These are phyloP conservation scores for Nemania sp. DNA, from an alignment of 2,329 filamentous ascomycete species.

Conservation along the genomic window DNA sequence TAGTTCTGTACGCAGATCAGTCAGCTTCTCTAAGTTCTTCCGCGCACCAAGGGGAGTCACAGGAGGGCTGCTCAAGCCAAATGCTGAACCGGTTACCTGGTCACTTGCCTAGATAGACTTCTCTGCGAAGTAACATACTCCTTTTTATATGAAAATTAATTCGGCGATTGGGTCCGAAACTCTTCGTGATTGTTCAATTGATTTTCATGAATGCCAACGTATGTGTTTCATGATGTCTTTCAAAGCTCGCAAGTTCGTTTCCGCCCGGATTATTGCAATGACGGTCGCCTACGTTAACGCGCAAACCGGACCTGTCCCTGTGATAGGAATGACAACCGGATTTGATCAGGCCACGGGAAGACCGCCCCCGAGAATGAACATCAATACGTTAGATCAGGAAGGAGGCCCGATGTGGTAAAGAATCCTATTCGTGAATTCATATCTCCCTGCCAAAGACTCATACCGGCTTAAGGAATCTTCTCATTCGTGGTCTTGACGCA, in stretches of 20 bases:
- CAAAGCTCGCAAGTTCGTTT: not conserved
- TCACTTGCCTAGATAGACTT: no score
- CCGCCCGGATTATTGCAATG: conserved; percentile 14
- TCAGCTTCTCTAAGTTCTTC: no score
- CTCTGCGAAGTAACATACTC: no score
- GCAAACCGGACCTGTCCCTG: conserved; percentile 24
- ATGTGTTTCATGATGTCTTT: conserved; percentile 5
- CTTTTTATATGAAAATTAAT: no score
- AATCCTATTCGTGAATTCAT: not conserved
- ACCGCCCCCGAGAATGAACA: conserved; percentile 50
- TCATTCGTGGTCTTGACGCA: conserved; percentile 49
- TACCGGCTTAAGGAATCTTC: conserved; percentile 48
- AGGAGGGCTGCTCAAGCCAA: no score
- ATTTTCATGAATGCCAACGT: no score
- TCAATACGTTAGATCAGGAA: conserved; percentile 48
- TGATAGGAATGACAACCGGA: conserved; percentile 35
- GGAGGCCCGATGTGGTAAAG: conserved; percentile 35
- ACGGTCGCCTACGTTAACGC: conserved; percentile 7
- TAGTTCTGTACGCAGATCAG: no score
- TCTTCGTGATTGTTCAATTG: no score
- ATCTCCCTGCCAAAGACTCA: conserved; percentile 9
- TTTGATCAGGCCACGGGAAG: conserved; percentile 41
- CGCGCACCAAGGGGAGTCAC: no score
- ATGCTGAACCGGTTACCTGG: no score
- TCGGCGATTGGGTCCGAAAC: no score